These are phyloP conservation scores for Penicillium antarcticum DNA, from an alignment of 495 filamentous ascomycete genomes.

Conservation along the genomic window DNA sequence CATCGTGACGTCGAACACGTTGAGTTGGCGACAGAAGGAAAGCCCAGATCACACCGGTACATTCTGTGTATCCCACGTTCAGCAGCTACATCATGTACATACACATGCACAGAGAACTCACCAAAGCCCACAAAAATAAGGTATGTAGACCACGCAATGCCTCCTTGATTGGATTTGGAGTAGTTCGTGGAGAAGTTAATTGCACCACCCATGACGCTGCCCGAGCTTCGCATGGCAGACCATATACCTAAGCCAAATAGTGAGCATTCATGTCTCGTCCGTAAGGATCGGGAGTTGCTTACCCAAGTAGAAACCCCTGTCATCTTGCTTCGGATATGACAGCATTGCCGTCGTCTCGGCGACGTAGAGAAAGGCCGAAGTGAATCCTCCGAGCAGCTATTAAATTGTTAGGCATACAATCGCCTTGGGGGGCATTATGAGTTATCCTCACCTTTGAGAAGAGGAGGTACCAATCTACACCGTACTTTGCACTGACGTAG, in stretches of 20 bases:
- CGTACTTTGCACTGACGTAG: not conserved
- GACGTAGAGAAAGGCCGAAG: not conserved
- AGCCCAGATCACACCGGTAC: not conserved
- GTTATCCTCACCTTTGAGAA: not conserved
- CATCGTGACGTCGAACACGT: not conserved
- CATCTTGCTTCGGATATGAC: not conserved
- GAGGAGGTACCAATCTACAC: not conserved
- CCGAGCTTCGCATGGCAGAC: slow-evolving; percentile 1
- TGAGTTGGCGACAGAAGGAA: not conserved
- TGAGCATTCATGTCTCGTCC: not conserved
- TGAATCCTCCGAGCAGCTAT: not conserved
- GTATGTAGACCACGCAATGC: not conserved
- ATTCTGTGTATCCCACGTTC: not conserved
- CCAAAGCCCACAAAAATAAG: not conserved
- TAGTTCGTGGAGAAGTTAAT: slow-evolving; percentile 1
- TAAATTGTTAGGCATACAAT: not conserved
- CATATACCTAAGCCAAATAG: not conserved
- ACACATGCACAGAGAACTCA: not conserved
- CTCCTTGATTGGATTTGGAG: not conserved
- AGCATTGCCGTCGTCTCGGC: not conserved
- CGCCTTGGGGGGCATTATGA: not conserved
- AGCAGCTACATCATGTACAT: not conserved
- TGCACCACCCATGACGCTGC: not conserved
- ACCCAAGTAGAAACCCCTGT: not conserved
- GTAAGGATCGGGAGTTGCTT: not conserved